These are phyloP conservation scores for Phaeotremella skinneri DNA, from an alignment of 768 basidiomycete species.

Conservation along the genomic window DNA sequence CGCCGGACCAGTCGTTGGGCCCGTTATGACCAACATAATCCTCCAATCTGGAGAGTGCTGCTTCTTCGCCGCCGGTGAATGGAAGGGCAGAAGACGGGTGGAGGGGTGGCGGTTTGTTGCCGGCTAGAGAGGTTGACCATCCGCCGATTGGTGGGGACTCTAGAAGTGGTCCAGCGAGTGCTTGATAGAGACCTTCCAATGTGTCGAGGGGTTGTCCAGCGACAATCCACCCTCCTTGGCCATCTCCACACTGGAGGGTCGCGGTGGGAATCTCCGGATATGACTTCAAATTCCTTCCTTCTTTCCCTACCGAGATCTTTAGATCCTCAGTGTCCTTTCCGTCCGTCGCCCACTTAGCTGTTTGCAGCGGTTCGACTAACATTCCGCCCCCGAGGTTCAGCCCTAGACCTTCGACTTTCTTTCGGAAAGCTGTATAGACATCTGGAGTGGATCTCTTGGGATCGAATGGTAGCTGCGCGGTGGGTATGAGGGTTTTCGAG, in stretches of 20 bases:
- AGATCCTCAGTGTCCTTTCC: constrained; percentile 4
- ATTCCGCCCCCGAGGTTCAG: constrained; percentile 42
- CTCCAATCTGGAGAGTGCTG: constrained; percentile 48
- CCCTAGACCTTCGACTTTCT: constrained; percentile 52
- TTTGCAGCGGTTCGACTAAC: constrained; percentile 46
- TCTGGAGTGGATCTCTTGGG: constrained; percentile 46
- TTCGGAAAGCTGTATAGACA: constrained; percentile 55
- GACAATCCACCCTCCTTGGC: constrained; percentile 23
- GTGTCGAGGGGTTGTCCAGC: constrained; percentile 19
- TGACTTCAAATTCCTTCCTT: constrained; percentile 39
- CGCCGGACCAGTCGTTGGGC: constrained; percentile 27
- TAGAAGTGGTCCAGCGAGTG: constrained; percentile 41
- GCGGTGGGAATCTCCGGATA: constrained; percentile 32
- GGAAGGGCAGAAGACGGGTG: constrained; percentile 48
- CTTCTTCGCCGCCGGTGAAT: constrained; percentile 49
- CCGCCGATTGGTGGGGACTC: constrained; percentile 40
- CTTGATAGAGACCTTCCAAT: constrained; percentile 25
- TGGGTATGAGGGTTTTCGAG: constrained; percentile 48
- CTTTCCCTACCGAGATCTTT: constrained; percentile 15
- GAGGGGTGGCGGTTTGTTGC: constrained; percentile 2
- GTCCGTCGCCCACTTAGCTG: constrained; percentile 14
- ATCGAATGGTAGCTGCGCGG: constrained; percentile 48
- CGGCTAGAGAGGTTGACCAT: constrained; percentile 22
- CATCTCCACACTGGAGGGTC: constrained; percentile 2
- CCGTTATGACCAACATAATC: constrained; percentile 48